A percentile compares a stretch with the other conserved stretches of the same genome.
Evolutionary conservation across 805 yeast genomes (phyloP).

Genomic region (Candida suzukii): DNA sequence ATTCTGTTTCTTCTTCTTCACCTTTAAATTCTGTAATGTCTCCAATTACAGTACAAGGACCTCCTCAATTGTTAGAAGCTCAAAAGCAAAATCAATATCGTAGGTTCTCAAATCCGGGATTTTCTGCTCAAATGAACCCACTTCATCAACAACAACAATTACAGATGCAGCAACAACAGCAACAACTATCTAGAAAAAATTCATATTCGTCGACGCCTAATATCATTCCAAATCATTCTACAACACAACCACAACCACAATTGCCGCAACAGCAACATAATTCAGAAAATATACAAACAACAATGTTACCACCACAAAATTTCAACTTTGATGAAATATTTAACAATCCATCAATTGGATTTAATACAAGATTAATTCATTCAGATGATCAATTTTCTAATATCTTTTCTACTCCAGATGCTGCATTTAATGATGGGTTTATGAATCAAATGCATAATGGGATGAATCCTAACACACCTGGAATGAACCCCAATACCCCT

Average conservation of each 20-base stretch:
- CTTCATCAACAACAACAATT: not conserved
- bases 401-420: constrained; percentile 4
- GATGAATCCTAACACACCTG: too few species aligned
- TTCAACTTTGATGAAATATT: constrained; percentile 23
- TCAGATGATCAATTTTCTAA: constrained; percentile 24
- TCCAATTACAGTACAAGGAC: not conserved
- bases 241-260: not conserved
- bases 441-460: too few species aligned
- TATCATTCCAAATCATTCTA: too few species aligned
- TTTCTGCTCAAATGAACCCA: not conserved
- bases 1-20: not conserved
- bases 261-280: not conserved
- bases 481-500: not conserved
- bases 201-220: too few species aligned
- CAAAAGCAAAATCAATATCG: not conserved
- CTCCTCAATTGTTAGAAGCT: not conserved
- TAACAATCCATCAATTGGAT: constrained; percentile 22
- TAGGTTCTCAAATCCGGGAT: too few species aligned
- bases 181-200: too few species aligned
- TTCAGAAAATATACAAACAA: not conserved
- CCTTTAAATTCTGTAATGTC: not conserved
- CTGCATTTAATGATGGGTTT: not conserved
- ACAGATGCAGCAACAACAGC: not conserved
- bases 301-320: constrained; percentile 8
- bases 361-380: constrained; percentile 29